A percentile compares a stretch with the other conserved stretches of the same genome.
These are phyloP conservation scores for Neonectria sp. DNA, from an alignment of 2,329 filamentous ascomycete species.

Conservation along the genomic window DNA sequence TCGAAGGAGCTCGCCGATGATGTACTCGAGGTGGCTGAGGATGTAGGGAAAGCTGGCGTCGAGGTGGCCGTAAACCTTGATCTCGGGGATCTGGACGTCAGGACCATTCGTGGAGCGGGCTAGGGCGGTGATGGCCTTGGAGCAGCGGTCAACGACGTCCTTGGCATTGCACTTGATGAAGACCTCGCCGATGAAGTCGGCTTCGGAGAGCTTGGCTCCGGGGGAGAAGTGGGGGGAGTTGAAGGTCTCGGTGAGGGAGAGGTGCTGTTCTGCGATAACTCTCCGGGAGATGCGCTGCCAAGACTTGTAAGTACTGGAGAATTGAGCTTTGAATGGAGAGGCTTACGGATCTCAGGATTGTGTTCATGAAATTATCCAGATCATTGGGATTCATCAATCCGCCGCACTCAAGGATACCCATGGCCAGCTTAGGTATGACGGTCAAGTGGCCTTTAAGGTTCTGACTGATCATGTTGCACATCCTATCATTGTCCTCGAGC, in stretches of 20 bases:
- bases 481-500: conserved; percentile 89
- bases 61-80: conserved; percentile 87
- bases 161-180: conserved; percentile 93
- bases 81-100: conserved; percentile 80
- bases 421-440: conserved; percentile 94
- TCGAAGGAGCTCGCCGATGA: conserved; percentile 92
- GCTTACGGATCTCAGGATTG: conserved; percentile 86
- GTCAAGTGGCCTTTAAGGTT: conserved; percentile 91
- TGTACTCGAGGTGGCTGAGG: conserved; percentile 95
- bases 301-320: conserved; percentile 28
- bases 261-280: conserved; percentile 97
- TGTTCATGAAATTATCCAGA: conserved; percentile 96
- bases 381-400: conserved; percentile 84
- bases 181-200: conserved; percentile 95
- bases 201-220: conserved; percentile 77
- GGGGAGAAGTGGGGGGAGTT: conserved; percentile 92
- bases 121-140: conserved; percentile 80
- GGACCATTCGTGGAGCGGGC: conserved; percentile 82
- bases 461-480: conserved; percentile 84
- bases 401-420: conserved; percentile 93
- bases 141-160: conserved; percentile 90
- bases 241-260: conserved; percentile 95
- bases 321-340: background rate
- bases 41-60: conserved; percentile 97
- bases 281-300: conserved; percentile 89